A percentile compares a stretch with the other conserved stretches of the same genome.
These are phyloP conservation scores for Aspergillus persii DNA, from an alignment of 2,329 filamentous ascomycete genomes.

Conservation along the genomic window DNA sequence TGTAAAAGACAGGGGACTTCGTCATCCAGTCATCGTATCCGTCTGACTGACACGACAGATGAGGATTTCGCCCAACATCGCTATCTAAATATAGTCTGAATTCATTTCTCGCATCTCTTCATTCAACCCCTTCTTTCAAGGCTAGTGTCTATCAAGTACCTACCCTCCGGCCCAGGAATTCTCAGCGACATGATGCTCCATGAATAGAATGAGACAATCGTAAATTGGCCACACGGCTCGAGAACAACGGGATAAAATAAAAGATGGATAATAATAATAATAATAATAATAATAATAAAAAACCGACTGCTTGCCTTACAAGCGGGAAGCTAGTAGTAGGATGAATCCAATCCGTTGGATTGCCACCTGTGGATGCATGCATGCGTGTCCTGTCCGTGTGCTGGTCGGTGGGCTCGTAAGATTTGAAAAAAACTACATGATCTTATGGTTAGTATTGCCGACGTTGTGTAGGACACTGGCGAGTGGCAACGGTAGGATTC, in stretches of 20 bases:
- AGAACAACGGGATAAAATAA: background rate
- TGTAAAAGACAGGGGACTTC: constrained; percentile 1
- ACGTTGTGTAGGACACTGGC: background rate
- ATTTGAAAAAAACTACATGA: background rate
- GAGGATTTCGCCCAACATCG: background rate
- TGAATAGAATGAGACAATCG: background rate
- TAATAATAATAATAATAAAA: background rate
- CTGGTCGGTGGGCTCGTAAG: constrained; percentile 13
- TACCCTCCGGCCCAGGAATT: too few relatives aligned
- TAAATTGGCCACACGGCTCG: too few relatives aligned
- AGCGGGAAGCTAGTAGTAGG: constrained; percentile 3
- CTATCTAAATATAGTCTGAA: constrained; percentile 4
- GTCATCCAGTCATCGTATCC: background rate
- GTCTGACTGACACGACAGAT: constrained; percentile 2
- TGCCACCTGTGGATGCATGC: constrained; percentile 19
- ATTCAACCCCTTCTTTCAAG: too few relatives aligned
- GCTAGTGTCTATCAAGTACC: constrained; percentile 32
- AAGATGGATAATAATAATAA: background rate
- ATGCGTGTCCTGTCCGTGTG: constrained; percentile 14
- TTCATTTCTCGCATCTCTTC: background rate
- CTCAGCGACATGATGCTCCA: background rate
- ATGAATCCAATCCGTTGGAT: constrained; percentile 10
- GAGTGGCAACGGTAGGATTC: background rate
- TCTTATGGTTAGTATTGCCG: background rate
- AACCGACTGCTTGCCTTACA: constrained; percentile 5